phyloP scores from a whole-genome alignment of 257 asterid genomes.

The Lantana camara region DNA sequence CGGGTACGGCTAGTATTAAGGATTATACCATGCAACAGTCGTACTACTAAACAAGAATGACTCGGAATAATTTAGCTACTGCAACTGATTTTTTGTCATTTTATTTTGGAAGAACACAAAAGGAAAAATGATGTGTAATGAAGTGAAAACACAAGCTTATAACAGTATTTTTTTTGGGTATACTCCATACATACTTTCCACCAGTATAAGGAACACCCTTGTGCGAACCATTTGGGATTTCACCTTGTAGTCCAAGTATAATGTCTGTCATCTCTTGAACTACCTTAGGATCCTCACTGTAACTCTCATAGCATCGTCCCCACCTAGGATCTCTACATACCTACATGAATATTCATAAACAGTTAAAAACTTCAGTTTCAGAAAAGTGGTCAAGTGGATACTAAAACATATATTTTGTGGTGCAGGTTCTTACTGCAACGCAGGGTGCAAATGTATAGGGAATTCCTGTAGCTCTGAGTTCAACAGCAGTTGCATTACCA shows the following conservation, averaged over 20 bases:
- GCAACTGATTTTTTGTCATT: background rate
- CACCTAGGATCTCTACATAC: constrained; percentile 98
- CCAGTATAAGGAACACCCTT: constrained; percentile 76
- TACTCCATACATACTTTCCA: constrained; percentile 69
- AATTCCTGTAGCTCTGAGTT: constrained; percentile 91
- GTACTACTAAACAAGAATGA: background rate
- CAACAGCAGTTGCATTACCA: constrained; percentile 87
- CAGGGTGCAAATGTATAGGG: constrained; percentile 92
- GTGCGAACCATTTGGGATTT: constrained; percentile 64
- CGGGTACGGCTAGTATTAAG: constrained; percentile 3
- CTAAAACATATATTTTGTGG: no score
- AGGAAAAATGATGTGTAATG: background rate
- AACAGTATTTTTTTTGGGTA: constrained; percentile 18
- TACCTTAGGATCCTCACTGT: constrained; percentile 85
- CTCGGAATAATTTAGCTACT: constrained; percentile 9
- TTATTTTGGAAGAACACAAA: background rate
- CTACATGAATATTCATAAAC: constrained; percentile 37
- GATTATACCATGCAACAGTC: background rate
- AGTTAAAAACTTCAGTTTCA: constrained; percentile 2
- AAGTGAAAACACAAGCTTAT: constrained; percentile 5
- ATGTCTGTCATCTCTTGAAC: constrained; percentile 83
- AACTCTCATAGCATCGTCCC: constrained; percentile 97
- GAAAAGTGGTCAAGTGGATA: no score
- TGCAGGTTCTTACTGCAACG: constrained; percentile 92
- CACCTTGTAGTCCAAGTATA: constrained; percentile 89